Evolutionary conservation across 306 rosid genomes (phyloP), one percentile per base, ranked within the genome.

Genomic region (Casuarina equisetifolia): DNA sequence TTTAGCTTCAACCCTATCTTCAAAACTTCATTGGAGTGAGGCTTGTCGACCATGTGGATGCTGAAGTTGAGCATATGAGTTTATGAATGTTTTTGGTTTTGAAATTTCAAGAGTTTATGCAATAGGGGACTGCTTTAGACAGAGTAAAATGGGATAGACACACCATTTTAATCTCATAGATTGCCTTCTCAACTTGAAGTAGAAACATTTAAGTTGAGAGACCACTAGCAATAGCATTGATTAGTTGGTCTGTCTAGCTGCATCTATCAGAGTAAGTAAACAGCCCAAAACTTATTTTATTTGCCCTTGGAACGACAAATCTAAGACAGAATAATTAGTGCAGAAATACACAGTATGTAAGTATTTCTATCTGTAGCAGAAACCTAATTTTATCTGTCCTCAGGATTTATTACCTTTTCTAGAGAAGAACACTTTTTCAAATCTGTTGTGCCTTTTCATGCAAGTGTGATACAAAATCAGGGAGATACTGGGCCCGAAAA

Each of bases 401-500:
- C 75, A 63, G 74, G 76, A 70, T 83, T 49, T 45, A 70, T 67
- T 42, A 73, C 58, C 58, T 62, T 50, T 74, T 74, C 51, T 68
- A 74, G 49, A 58, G 63, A 84, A 13, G n/a, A 69, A 71, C 32
- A 76, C 80, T 84, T 77, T 67, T 72, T 72, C 69, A 39, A 66
- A 48, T 52, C 77, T 77, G 20, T 35, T 49, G 58, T 49, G 40
- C 44, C n/a, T 46, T 12, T 25, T 36, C 73, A 36, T n/a, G 15
- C 76, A 50, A 52, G 74, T 77, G 45, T 17, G 62, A 42, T 70
- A 53, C 50, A 76, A 70, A 74, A 71, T 45, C 79, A 86, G 45
- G 97, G 95, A 73, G 97, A 87, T 77, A 86, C 79, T 69, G 92
- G 92, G 76, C 88, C 92, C 0, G 84, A 87, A 77, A 85, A 85